Evolutionary conservation across 257 asterid species (phyloP), one percentile per base, ranked within the genome.

Genomic region (Agastache rugosa): DNA sequence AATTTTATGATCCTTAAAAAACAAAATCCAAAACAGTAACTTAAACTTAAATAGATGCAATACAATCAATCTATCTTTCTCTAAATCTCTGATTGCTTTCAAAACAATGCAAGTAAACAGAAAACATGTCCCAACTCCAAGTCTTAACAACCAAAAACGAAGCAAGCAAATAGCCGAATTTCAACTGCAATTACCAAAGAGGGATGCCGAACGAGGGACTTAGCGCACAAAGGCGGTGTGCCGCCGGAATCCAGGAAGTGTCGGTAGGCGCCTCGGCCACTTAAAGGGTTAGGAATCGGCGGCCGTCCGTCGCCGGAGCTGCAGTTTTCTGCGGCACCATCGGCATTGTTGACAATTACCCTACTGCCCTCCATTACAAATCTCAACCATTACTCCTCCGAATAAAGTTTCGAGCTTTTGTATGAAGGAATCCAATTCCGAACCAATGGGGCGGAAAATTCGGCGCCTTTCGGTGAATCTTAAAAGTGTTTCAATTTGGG

Each of bases 311-410:
- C 88, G 72, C 83, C 79, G 78, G 96, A 85, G 83, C 81, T 80
- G 79, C 76, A 84, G 70, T 72, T 78, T 35, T 79, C 91, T 11
- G 79, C 71, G 64, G 78, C 60, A 39, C 74, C 86, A 67, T 78
- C 86, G 53, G 69, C 90, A 85, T 76, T 85, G 83, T 77, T 50
- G 22, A 78, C 37, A 78, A 68, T 71, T 39, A 81, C 75, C 66
- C 92, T 92, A 87, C 83, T 86, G 83, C 81, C 96, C 78, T 93
- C 98, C 98, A 93, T 93, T 79, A 63, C 81, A 82, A 79, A 82
- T 79, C 85, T 83, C 63, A 83, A 88, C 87, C 95, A 88, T 92
- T 83, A 83, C 91, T 81, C 75, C 77, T 77, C 72, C 74, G 39
- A 34, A 69, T 16, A 51, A 73, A 72, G 71, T 63, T 35, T 23